A percentile compares a stretch with the other conserved stretches of the same genome.
Conservation (phyloP, 1,284 basidiomycete genomes). For the Megacollybia platyphylla region DNA sequence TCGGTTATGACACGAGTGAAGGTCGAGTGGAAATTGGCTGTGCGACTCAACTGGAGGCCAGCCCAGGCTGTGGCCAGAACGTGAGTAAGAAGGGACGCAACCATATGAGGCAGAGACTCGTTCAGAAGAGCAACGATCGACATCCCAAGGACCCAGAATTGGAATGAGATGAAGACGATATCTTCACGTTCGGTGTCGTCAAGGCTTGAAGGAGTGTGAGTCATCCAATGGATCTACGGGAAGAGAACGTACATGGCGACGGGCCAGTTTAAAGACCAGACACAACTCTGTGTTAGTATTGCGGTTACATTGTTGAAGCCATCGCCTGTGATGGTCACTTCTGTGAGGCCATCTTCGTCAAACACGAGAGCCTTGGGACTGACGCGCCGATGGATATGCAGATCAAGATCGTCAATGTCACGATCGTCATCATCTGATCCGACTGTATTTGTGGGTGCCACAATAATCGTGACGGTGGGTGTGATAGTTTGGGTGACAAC, state of each 20-base stretch:
- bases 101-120: constrained; percentile 70
- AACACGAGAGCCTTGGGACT: constrained; percentile 13
- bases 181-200: constrained; percentile 67
- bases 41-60: constrained; percentile 48
- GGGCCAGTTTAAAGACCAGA: constrained; percentile 55
- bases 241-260: constrained; percentile 37
- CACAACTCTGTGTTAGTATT: constrained; percentile 31
- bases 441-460: neutral
- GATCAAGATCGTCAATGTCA: constrained; percentile 4
- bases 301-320: constrained; percentile 19
- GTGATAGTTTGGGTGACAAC: constrained; percentile 9
- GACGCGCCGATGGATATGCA: neutral
- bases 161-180: constrained; percentile 63
- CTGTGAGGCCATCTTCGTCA: constrained; percentile 19
- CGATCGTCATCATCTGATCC: constrained; percentile 6
- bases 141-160: constrained; percentile 72
- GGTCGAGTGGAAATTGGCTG: constrained; percentile 38
- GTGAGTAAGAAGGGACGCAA: constrained; percentile 62
- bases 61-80: constrained; percentile 61
- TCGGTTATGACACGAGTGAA: constrained; percentile 47
- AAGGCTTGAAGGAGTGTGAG: constrained; percentile 27
- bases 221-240: neutral
- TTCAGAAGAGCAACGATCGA: constrained; percentile 66
- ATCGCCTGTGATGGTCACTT: constrained; percentile 31
- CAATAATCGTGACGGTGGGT: constrained; percentile 6